Conservation (phyloP, 2,329 filamentous ascomycete genomes). For the Lachnellula suecica region DNA sequence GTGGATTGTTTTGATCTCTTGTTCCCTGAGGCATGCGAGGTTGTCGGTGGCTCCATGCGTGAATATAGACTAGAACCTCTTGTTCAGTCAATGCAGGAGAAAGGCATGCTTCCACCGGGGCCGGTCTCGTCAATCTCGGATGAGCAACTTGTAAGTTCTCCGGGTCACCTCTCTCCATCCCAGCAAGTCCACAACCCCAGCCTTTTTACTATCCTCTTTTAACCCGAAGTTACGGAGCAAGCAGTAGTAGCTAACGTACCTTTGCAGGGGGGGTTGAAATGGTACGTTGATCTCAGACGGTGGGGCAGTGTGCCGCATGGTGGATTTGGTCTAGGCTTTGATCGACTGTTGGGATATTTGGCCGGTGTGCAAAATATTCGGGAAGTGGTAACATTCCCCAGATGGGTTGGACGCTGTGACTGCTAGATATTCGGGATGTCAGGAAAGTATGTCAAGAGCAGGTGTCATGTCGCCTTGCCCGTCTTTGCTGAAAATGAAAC, state of each 20-base stretch:
- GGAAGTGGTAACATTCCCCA: constrained; percentile 68
- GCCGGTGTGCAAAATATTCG: constrained; percentile 64
- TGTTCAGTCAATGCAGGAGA: constrained; percentile 57
- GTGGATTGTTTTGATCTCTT: constrained; percentile 73
- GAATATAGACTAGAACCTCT: constrained; percentile 62
- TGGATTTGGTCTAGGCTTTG: constrained; percentile 71
- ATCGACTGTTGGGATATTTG: constrained; percentile 66
- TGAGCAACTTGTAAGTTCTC: constrained; percentile 33
- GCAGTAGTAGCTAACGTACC: not conserved
- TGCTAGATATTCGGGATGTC: constrained; percentile 25
- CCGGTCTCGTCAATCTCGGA: constrained; percentile 17
- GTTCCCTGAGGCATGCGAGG: constrained; percentile 66
- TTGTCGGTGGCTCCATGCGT: constrained; percentile 70
- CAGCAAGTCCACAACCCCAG: too few species aligned
- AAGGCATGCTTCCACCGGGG: constrained; percentile 46
- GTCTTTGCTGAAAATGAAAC: not conserved
- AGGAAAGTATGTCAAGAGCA: not conserved
- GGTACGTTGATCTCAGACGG: constrained; percentile 69
- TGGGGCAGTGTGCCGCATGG: constrained; percentile 72
- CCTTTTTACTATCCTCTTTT: too few species aligned
- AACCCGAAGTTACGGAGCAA: too few species aligned
- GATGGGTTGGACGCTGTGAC: constrained; percentile 46
- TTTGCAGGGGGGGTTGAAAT: constrained; percentile 49
- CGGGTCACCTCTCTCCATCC: not conserved
- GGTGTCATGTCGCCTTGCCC: not conserved